Base-by-base conservation (phyloP, 2,329 filamentous ascomycete species). In the Aureobasidium subglaciale region DNA sequence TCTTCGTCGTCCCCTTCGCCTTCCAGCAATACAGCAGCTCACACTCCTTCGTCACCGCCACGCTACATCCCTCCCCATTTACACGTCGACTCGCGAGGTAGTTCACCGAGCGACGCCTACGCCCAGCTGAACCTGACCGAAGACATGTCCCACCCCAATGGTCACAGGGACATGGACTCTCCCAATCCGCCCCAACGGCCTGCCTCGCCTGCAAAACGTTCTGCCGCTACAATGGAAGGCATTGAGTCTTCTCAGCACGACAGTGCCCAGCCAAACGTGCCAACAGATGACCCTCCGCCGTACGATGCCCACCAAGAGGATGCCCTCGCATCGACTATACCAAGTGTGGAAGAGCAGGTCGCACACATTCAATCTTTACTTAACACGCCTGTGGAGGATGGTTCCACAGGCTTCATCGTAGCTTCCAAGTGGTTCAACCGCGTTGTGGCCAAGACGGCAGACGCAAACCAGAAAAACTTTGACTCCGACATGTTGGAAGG, bases 401-500 rank as follows among this genome's bases (percentile, higher is more conserved):
- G 85, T n/a, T 81, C 88, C 57, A 79, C 82, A 55, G 88, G 86
- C 13, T 96, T 85, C 63, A 72, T 95, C 18, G 81, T 97, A 4
- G 95, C 91, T 1, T 81, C 79, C 49, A 78, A 78, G 58, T 97
- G 93, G 93, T 78, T 96, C 30, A 78, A 80, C 56, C 81, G 83
- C 58, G 88, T 93, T 2, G 75, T 86, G 58, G 80, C 86, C 22
- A 77, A 88, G 55, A 81, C 81, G 46, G 77, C 80, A 8, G 79
- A 82, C n/a, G 70, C 75, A 15, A 78, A 80, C 56, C 71, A 78
- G 50, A 77, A 76, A 18, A 78, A 81, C 50, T 74, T 72, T 35
- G 74, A 78, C 58, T 87, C 87, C 59, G 73, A 77, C n/a, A 78
- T 79, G 9, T 67, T 76, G 10, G 79, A 85, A 57, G 82, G 80